Base-by-base conservation (phyloP, 331 rosid species). In the Acacia pycnantha region DNA sequence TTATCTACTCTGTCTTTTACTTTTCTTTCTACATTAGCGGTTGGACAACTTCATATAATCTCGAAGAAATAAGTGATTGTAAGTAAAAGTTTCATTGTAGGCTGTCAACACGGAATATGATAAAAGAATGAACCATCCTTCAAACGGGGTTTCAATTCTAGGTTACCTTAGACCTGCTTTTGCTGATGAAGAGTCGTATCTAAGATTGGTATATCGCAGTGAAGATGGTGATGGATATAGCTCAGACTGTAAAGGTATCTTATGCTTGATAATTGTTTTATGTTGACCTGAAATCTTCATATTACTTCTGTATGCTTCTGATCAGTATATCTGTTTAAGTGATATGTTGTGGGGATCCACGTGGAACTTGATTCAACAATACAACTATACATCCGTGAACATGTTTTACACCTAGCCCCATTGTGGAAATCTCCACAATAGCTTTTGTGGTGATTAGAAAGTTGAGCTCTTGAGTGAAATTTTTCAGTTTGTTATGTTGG, bases 111-210 rank as follows among this genome's bases (percentile, higher is more conserved):
- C 77, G 87, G 90, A 90, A 53, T 88, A 85, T 83, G 89, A 81
- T 41, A 90, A 81, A 85, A 84, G 85, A 72, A 92, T 92, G 94
- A 86, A 83, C 74, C 89, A 86, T 87, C 98, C 98, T 69, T 92
- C 94, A 70, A 95, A 93, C 85, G 98, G 97, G 65, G 93, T 95
- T 76, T 93, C 97, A 70, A 92, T 95, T 81, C 73, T 92, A 78
- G 98, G 98, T 74, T 90, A 85, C 79, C 94, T 95, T 78, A 88
- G 91, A 86, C 98, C 98, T 37, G 89, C 93, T 76, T 89, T 79
- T 79, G 86, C 90, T 68, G 97, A 95, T 79, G 97, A 95, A 88
- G 95, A 82, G 84, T 84, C 90, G 51, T 86, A 90, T 77, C 71
- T 90, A 79, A 88, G 91, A 92, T 87, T 75, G 51, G 67, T 88